Evolutionary conservation across 352 stramenopile genomes (phyloP).

Genomic region (Pythium plurisporium): DNA sequence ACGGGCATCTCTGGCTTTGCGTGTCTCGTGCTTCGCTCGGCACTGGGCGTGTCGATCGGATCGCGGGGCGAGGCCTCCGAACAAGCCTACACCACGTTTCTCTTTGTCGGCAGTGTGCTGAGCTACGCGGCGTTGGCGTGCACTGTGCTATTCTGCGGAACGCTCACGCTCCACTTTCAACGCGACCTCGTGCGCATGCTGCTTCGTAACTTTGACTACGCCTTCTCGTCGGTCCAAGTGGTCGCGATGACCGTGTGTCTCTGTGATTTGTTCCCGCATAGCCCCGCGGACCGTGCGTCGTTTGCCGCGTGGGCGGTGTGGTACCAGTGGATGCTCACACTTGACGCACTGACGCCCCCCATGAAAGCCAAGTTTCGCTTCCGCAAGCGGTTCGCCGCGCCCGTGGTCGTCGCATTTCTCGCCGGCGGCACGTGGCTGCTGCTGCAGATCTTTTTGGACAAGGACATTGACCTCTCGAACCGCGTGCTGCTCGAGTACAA

Average conservation of each 20-base stretch:
- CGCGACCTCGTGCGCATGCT: conserved; percentile 23
- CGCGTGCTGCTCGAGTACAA: background rate
- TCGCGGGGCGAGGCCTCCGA: background rate
- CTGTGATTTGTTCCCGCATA: conserved; percentile 24
- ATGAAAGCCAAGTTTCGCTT: background rate
- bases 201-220: conserved; percentile 32
- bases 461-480: background rate
- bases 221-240: conserved; percentile 33
- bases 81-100: background rate
- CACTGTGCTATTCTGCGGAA: background rate
- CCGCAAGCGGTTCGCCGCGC: background rate
- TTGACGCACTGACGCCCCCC: conserved; percentile 11
- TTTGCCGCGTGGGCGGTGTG: conserved; percentile 7
- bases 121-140: background rate
- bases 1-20: background rate
- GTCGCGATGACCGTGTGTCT: conserved; percentile 25
- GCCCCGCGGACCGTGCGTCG: conserved; percentile 1
- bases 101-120: background rate
- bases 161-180: conserved; percentile 11
- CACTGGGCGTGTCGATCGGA: background rate
- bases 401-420: background rate
- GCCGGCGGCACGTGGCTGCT: background rate
- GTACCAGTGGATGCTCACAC: conserved; percentile 1
- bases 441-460: background rate
- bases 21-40: background rate